phyloP scores from a whole-genome alignment of 2,329 filamentous ascomycete species.

The Pyrenochaeta sp. region DNA sequence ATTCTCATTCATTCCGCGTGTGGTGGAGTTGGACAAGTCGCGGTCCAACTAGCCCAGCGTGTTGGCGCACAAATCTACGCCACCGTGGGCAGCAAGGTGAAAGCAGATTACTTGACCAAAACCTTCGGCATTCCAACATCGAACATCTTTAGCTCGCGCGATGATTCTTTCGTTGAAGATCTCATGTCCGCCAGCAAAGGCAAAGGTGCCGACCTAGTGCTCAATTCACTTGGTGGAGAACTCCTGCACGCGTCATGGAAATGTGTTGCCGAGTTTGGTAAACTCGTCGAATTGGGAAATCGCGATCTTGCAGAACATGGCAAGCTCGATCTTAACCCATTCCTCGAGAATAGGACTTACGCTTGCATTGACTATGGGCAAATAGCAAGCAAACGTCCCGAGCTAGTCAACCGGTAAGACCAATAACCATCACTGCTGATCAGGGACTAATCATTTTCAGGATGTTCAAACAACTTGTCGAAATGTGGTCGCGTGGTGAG shows the following conservation, averaged over 20 bases:
- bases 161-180: conserved; percentile 4
- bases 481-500: too few relatives aligned
- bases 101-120: conserved; percentile 21
- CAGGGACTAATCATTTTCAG: too few relatives aligned
- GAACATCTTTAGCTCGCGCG: conserved; percentile 43
- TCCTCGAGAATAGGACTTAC: conserved; percentile 8
- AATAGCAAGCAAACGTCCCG: background rate
- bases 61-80: conserved; percentile 32
- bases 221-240: conserved; percentile 40
- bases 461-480: too few relatives aligned
- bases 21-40: conserved; percentile 28
- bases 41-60: conserved; percentile 21
- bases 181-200: conserved; percentile 14
- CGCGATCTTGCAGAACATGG: conserved; percentile 10
- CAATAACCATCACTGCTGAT: too few relatives aligned
- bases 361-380: conserved; percentile 6
- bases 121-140: conserved; percentile 26
- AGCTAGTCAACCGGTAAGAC: background rate
- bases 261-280: conserved; percentile 49
- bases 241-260: conserved; percentile 40
- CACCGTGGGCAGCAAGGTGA: conserved; percentile 27
- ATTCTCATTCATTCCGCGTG: conserved; percentile 28
- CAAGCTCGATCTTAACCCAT: conserved; percentile 18
- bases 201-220: conserved; percentile 43
- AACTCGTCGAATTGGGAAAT: conserved; percentile 30